A percentile compares a stretch with the other conserved stretches of the same genome.
phyloP scores from a whole-genome alignment of 1,284 basidiomycete genomes.

The Apiotrichum montevideense region DNA sequence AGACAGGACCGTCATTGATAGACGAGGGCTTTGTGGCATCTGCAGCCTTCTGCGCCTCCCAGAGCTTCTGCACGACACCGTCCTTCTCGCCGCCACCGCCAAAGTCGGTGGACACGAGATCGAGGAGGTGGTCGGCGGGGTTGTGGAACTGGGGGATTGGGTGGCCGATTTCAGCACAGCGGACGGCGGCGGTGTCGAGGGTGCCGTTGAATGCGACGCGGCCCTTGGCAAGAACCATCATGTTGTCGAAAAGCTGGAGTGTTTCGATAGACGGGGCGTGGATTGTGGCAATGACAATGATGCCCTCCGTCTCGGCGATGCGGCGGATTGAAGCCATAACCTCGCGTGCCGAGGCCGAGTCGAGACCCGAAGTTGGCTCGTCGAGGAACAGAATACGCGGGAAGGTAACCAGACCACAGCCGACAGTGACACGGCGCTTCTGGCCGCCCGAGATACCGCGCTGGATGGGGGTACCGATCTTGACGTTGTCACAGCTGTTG shows the following conservation, averaged over 20 bases:
- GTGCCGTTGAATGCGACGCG: conserved; percentile 29
- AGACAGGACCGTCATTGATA: neutral
- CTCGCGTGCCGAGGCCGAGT: conserved; percentile 18
- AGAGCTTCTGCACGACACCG: conserved; percentile 2
- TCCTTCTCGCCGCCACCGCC: conserved; percentile 7
- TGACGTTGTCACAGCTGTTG: conserved; percentile 4
- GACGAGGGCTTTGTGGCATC: neutral
- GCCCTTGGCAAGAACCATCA: conserved; percentile 38
- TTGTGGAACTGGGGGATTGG: conserved; percentile 23
- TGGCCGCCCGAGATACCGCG: conserved; percentile 48
- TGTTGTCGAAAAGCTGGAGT: conserved; percentile 39
- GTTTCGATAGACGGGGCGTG: conserved; percentile 46
- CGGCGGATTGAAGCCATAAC: conserved; percentile 15
- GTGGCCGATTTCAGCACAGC: conserved; percentile 18
- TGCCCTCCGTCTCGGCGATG: conserved; percentile 11
- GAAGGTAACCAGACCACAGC: conserved; percentile 38
- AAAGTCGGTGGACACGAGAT: conserved; percentile 33
- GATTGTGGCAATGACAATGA: conserved; percentile 41
- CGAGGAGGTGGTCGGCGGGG: conserved; percentile 31
- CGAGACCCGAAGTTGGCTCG: conserved; percentile 41
- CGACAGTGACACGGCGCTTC: conserved; percentile 43
- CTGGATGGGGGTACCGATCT: conserved; percentile 46
- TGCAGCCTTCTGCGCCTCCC: neutral
- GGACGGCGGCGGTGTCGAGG: conserved; percentile 8
- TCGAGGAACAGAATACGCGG: conserved; percentile 47